A percentile compares a stretch with the other conserved stretches of the same genome.
Evolutionary conservation across 352 stramenopile species (phyloP).

Genomic region (Pythium angustatum): DNA sequence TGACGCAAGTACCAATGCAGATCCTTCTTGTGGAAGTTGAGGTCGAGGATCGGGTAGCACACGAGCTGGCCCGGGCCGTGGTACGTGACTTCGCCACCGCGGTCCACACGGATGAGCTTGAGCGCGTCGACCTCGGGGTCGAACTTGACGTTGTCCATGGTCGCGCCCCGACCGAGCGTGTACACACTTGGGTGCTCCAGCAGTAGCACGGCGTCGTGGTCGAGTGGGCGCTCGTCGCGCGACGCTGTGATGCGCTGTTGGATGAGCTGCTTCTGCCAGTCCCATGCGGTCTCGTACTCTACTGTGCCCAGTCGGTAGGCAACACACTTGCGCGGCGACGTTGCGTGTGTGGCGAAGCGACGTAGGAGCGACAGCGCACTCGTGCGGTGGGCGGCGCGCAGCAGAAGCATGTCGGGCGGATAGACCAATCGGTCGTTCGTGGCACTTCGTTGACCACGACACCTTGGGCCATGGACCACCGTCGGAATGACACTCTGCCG

Average conservation of each 20-base stretch:
- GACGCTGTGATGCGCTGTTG: constrained; percentile 65
- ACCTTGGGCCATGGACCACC: constrained; percentile 13
- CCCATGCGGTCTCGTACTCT: constrained; percentile 84
- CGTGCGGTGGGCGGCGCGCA: background rate
- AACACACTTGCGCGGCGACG: constrained; percentile 48
- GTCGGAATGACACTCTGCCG: constrained; percentile 14
- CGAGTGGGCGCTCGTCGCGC: constrained; percentile 44
- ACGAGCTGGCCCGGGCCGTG: constrained; percentile 98
- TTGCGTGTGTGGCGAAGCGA: background rate
- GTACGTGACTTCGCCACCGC: constrained; percentile 99
- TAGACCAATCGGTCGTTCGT: background rate
- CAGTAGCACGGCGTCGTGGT: constrained; percentile 90
- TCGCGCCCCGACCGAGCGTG: constrained; percentile 93
- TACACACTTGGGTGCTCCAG: constrained; percentile 96
- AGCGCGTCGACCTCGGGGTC: constrained; percentile 52
- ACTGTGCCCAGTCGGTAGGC: constrained; percentile 71
- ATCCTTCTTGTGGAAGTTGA: constrained; percentile 94
- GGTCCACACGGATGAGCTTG: constrained; percentile 96
- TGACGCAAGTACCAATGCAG: constrained; percentile 97
- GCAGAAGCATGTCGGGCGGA: background rate
- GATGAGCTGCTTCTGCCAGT: constrained; percentile 88
- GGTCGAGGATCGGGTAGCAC: constrained; percentile 97
- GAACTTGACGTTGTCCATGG: constrained; percentile 55
- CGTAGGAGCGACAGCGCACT: constrained; percentile 15
- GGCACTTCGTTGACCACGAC: background rate